Base-by-base conservation (phyloP, 164 flowering plant species). In the Buxus sempervirens region DNA sequence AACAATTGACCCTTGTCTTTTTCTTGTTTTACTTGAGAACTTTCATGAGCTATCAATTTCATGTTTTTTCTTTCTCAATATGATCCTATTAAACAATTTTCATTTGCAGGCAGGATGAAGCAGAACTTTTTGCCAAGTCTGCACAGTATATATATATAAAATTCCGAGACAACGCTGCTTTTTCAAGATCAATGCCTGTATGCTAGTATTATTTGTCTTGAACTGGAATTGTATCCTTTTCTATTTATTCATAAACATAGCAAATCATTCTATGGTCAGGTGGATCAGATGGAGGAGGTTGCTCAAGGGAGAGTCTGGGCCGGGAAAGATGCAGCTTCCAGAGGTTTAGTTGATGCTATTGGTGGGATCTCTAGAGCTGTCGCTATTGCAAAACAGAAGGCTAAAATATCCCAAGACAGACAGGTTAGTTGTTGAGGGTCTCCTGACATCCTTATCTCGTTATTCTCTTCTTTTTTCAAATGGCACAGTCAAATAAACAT, bases 231-330 rank as follows among this genome's bases (percentile, higher is more conserved):
- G 7, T 23, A 21, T 54, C 32, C 21, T 55, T 25, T 16, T 15
- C 54, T 20, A 45, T 5, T 45, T 15, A 4, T 62, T 21, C 32
- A 56, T 38, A 41, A 57, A 27, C 21, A n/a, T 38, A 25, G 24
- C 42, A 36, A 26, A 36, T 54, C 19, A 53, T 64, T 28, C 41
- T n/a, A 12, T 71, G 54, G 2, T 22, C 75, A 90, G 98, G 86
- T 85, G 53, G 96, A 95, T 62, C 78, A 90, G 76, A 95, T 95
- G 96, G 96, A 91, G 70, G 83, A 83, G 79, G 76, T 80, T 75
- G 98, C 98, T 57, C 98, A 94, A 73, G 97, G 98, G 22, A 85
- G 98, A 78, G 98, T 94, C 58, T 94, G 98, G 98, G 80, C 92
- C 26, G 97, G 97, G 58, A 80, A 82, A 28, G 97, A 95, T 81